A percentile compares a stretch with the other conserved stretches of the same genome.
Conservation (phyloP, 139 green algal genomes). For the Penium margaritaceum region DNA sequence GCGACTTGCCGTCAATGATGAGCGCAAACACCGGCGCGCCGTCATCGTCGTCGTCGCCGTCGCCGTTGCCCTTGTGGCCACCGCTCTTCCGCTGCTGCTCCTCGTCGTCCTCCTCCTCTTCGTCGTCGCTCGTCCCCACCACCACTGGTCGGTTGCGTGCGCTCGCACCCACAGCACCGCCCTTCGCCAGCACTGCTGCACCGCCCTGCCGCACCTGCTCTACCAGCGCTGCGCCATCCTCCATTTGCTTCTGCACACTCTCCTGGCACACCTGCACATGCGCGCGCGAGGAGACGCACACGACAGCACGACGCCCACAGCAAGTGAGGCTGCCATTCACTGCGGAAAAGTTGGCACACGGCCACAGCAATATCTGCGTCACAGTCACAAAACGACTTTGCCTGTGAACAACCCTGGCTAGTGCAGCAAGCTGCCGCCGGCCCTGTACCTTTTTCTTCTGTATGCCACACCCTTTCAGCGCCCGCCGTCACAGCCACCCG, state of each 20-base stretch:
- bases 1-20: conserved; percentile 43
- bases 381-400: too few species aligned
- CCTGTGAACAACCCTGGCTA: too few species aligned
- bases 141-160: too few species aligned
- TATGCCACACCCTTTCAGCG: too few species aligned
- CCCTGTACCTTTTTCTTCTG: too few species aligned
- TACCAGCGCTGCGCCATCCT: conserved; percentile 20
- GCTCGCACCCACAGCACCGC: not conserved
- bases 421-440: too few species aligned
- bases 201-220: not conserved
- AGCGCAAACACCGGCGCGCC: conserved; percentile 36
- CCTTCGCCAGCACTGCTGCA: not conserved
- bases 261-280: conserved; percentile 23
- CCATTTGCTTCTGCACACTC: conserved; percentile 13
- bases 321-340: too few species aligned
- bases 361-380: too few species aligned
- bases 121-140: not conserved
- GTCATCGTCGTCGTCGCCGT: not conserved
- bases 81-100: not conserved
- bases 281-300: too few species aligned
- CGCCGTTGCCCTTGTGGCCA: not conserved
- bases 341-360: too few species aligned
- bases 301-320: too few species aligned
- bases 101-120: conserved; percentile 7
- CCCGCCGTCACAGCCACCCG: too few species aligned